These are phyloP conservation scores for Cladorrhinum sp. DNA, from an alignment of 2,329 filamentous ascomycete species.

Conservation along the genomic window DNA sequence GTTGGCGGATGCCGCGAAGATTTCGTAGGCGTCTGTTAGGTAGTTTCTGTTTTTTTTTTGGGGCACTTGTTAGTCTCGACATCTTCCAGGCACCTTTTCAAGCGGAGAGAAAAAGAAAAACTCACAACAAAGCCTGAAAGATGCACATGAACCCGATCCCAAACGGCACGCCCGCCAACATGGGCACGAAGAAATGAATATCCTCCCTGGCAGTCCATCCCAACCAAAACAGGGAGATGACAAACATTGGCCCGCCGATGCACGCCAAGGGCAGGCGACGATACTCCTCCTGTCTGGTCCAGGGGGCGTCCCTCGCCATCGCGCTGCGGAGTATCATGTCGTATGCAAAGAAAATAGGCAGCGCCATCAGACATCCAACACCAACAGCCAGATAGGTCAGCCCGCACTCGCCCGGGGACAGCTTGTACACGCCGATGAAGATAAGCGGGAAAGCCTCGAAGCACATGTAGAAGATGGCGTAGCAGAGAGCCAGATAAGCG, in stretches of 20 bases:
- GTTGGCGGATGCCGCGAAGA: conserved; percentile 57
- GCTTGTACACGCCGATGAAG: conserved; percentile 60
- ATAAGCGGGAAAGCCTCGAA: conserved; percentile 74
- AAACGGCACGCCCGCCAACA: conserved; percentile 59
- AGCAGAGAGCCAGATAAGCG: conserved; percentile 68
- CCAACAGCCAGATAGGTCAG: conserved; percentile 68
- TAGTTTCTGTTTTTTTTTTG: conserved; percentile 50
- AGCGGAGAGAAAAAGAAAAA: conserved; percentile 7
- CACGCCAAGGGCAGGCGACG: conserved; percentile 69
- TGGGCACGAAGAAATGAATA: conserved; percentile 53
- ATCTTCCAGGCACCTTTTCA: no score
- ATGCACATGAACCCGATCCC: conserved; percentile 61
- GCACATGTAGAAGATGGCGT: conserved; percentile 66
- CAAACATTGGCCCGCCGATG: conserved; percentile 63
- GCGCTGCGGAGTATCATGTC: conserved; percentile 57
- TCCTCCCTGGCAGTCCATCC: conserved; percentile 53
- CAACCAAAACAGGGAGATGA: conserved; percentile 57
- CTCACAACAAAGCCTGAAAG: conserved; percentile 56
- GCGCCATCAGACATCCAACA: conserved; percentile 56
- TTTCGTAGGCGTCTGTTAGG: conserved; percentile 64
- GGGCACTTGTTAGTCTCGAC: no score
- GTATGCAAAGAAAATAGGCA: conserved; percentile 62
- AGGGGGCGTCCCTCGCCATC: conserved; percentile 47
- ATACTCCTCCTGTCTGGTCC: conserved; percentile 63
- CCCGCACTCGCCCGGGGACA: conserved; percentile 62